These are phyloP conservation scores for Ophiostoma ips DNA, from an alignment of 2,329 filamentous ascomycete species.

Conservation along the genomic window DNA sequence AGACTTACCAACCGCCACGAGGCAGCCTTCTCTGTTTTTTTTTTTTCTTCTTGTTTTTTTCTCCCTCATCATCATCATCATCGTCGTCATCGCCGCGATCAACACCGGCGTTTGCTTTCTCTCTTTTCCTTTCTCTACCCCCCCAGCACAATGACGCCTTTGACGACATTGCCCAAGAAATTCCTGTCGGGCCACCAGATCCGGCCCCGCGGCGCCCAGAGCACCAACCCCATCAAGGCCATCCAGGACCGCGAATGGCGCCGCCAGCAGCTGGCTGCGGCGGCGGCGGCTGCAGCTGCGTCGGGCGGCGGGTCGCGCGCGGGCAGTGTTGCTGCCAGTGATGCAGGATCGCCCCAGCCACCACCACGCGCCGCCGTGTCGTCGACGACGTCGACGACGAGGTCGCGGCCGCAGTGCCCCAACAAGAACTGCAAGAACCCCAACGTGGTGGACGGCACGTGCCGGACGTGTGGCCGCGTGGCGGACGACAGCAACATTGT, in stretches of 20 bases:
- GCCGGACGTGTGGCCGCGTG: slow-evolving; percentile 72
- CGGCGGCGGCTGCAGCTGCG: slow-evolving; percentile 9
- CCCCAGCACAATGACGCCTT: slow-evolving; percentile 8
- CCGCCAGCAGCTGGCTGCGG: slow-evolving; percentile 23
- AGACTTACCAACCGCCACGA: too few species aligned
- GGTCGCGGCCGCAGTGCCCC: slow-evolving; percentile 31
- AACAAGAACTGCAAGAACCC: slow-evolving; percentile 48
- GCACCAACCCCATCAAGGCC: slow-evolving; percentile 35
- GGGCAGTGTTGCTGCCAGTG: slow-evolving; percentile 6
- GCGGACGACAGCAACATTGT: slow-evolving; percentile 82
- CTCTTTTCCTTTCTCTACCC: too few species aligned
- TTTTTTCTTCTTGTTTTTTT: neutral
- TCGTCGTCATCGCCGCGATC: too few species aligned
- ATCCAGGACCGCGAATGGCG: slow-evolving; percentile 38
- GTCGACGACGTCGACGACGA: too few species aligned
- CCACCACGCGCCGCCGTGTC: too few species aligned
- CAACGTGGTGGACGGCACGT: slow-evolving; percentile 53
- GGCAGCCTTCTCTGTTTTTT: too few species aligned
- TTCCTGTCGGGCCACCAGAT: slow-evolving; percentile 14
- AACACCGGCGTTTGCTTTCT: too few species aligned
- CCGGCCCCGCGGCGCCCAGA: slow-evolving; percentile 13
- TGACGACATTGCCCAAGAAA: slow-evolving; percentile 15
- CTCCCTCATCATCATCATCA: neutral
- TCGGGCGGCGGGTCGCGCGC: slow-evolving; percentile 5
- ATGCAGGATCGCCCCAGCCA: neutral